Evolutionary conservation across 2,329 filamentous ascomycete species (phyloP).

Genomic region (Cladosporium colombiae): DNA sequence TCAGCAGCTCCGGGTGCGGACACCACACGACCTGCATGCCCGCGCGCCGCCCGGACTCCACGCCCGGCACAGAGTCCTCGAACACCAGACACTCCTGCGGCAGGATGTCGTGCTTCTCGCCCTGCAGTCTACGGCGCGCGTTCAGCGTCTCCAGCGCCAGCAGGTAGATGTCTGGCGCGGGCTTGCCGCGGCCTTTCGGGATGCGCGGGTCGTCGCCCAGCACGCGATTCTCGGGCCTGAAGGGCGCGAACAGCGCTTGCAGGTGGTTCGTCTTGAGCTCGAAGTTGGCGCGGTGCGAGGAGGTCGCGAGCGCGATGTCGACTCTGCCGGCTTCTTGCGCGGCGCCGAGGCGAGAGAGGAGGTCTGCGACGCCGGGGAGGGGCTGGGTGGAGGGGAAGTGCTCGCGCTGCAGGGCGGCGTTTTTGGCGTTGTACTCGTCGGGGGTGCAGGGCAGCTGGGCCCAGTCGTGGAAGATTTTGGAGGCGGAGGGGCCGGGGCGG

Average conservation of each 20-base stretch:
- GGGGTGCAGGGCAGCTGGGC: conserved; percentile 76
- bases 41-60: conserved; percentile 84
- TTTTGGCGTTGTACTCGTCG: conserved; percentile 65
- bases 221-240: conserved; percentile 70
- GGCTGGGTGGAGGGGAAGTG: conserved; percentile 75
- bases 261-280: conserved; percentile 69
- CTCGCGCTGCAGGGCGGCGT: conserved; percentile 64
- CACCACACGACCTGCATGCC: conserved; percentile 96
- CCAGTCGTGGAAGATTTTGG: conserved; percentile 73
- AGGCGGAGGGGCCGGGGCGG: conserved; percentile 60
- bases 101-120: conserved; percentile 61
- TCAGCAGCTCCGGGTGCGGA: conserved; percentile 76
- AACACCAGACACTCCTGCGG: conserved; percentile 94
- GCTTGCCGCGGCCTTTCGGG: conserved; percentile 79
- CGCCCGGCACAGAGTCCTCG: conserved; percentile 90
- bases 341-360: conserved; percentile 61
- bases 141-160: conserved; percentile 86
- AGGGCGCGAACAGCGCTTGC: conserved; percentile 53
- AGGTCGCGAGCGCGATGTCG: conserved; percentile 85
- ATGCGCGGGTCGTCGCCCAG: conserved; percentile 85
- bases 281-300: conserved; percentile 71
- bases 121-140: conserved; percentile 60
- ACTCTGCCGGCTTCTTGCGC: conserved; percentile 43
- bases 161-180: conserved; percentile 90
- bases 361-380: conserved; percentile 71